Evolutionary conservation across 192 early-diverging fungal species (phyloP), one percentile per base, ranked within the genome.

Genomic region (Ambispora gerdemannii): DNA sequence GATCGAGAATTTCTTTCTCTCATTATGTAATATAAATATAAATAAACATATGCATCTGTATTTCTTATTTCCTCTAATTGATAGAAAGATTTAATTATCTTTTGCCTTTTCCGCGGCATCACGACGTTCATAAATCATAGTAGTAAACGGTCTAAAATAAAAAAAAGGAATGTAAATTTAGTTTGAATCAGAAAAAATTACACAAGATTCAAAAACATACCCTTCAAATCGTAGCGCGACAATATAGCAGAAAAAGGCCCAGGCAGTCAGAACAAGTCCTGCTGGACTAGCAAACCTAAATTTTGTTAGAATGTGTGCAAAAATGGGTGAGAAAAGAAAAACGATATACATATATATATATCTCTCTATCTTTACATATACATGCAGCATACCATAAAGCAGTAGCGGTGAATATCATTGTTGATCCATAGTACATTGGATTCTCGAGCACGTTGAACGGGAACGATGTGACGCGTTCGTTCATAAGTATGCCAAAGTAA

Each of bases 371-470:
- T n/a, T n/a, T n/a, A n/a, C n/a, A n/a, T n/a, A n/a, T n/a, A n/a
- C n/a, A n/a, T n/a, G n/a, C n/a, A 25, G 75, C 83, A 35, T 87
- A 85, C 92, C 90, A 94, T 63, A 96, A 77, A 35, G 95, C 88
- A 33, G 87, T 87, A 49, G 87, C 90, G 15, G 95, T 63, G 77
- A 96, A 96, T 56, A 85, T 88, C 78, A 95, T 76, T 10, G 92
- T 93, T 4, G 93, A 93, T 31, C 95, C 95, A 59, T 85, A 85
- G 74, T 96, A 96, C 95, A 96, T 96, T n/a, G 95, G 95, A 80
- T 96, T 92, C 8, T 93, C 91, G 30, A 89, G 81, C 22, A 93
- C 87, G 74, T 91, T 96, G 84, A 96, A 96, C 4, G 95, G 95
- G 75, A 96, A 95, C 13, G 88, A 88, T 0, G 90, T 94, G 38